Base-by-base conservation (phyloP, 495 filamentous ascomycete species). In the Astrocystis sublimbata region DNA sequence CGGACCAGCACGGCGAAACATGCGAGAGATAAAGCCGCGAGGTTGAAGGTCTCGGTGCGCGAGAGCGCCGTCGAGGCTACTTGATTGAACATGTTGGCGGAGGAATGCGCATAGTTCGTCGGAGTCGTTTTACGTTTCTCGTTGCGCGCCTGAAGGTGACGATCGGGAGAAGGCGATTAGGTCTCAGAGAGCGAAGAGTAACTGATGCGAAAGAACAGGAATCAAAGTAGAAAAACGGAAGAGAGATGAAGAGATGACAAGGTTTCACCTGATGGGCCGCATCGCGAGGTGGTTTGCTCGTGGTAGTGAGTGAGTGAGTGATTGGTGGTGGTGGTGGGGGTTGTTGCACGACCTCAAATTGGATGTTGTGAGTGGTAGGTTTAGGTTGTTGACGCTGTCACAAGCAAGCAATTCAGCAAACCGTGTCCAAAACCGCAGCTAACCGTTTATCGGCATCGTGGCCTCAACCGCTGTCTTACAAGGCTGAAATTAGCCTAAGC, bases 1-100 rank as follows among this genome's bases (percentile, higher is more conserved):
- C 93, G 92, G 58, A 84, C 80, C 54, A 98, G 81, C 61, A 97
- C 79, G 61, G 83, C 87, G 61, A 89, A 68, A 72, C 88, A 93
- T 41, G 85, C 86, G 59, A 85, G 81, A 50, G 84, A 83, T 38
- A 98, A 81, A 8, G 85, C 70, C 57, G 89, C 70, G 49, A 98
- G 87, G 70, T 81, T 85, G 73, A 88, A 82, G 31, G 83, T 81
- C 79, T 97, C 93, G 45, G 83, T 78, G 56, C 76, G 75, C 57
- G 85, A 88, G 60, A 97, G 88, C 24, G 78, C 63, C 10, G 71
- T 68, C 31, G 68, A 68, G 51, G 68, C 56, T 61, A 71, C 68
- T 51, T 67, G 58, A 47, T 65, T 63, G 58, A 70, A 69, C 81
- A 85, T 86, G 51, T 42, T 65, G 41, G 3, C 2, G 57, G 62